Evolutionary conservation across 345 rosid species (phyloP).

Genomic region (Euclidium syriacum): DNA sequence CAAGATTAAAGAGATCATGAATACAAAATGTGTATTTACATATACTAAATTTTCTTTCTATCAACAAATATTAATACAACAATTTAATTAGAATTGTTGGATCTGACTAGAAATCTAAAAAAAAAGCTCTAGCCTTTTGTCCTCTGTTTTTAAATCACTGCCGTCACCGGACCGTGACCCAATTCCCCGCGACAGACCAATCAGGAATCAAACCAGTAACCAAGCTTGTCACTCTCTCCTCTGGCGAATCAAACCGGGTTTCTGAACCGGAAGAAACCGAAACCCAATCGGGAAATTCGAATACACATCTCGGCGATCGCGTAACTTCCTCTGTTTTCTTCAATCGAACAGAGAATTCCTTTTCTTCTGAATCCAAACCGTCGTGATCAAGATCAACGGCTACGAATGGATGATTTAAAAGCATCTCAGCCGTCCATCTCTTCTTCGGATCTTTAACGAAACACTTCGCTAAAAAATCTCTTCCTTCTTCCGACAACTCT

Average conservation of each 20-base stretch:
- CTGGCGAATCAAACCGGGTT: conserved; percentile 12
- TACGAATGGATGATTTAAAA: conserved; percentile 62
- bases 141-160: conserved; percentile 5
- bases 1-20: neutral
- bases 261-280: conserved; percentile 22
- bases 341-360: neutral
- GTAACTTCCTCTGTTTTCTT: conserved; percentile 20
- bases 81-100: conserved; percentile 13
- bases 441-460: conserved; percentile 48
- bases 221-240: conserved; percentile 28
- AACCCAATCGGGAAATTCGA: conserved; percentile 42
- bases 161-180: conserved; percentile 40
- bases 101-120: conserved; percentile 14
- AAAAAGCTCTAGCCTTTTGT: conserved; percentile 14
- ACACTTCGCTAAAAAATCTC: conserved; percentile 61
- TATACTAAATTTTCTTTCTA: neutral
- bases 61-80: conserved; percentile 4
- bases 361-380: neutral
- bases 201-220: conserved; percentile 18
- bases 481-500: conserved; percentile 57
- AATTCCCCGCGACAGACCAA: conserved; percentile 38
- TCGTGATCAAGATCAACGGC: conserved; percentile 23
- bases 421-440: conserved; percentile 80
- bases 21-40: conserved; percentile 1
- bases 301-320: conserved; percentile 47